phyloP scores from a whole-genome alignment of 2,329 filamentous ascomycete genomes.

The Phaeosphaeria sp. region DNA sequence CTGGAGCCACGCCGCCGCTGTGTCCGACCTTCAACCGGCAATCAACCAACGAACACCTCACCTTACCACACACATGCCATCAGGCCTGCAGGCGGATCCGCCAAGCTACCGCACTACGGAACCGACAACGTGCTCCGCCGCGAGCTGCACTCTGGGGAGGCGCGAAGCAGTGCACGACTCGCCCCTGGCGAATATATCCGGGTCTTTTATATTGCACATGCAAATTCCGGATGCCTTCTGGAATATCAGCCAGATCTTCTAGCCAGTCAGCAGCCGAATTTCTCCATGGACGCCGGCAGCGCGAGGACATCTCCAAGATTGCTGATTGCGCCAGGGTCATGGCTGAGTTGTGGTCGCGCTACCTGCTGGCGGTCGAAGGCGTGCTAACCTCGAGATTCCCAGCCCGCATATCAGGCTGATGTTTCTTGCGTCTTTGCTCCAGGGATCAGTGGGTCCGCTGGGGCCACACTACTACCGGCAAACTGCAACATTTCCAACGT shows the following conservation, averaged over 20 bases:
- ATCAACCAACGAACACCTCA: slow-evolving; percentile 19
- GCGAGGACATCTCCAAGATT: slow-evolving; percentile 19
- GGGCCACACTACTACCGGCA: slow-evolving; percentile 27
- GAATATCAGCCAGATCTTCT: slow-evolving; percentile 23
- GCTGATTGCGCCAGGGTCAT: slow-evolving; percentile 16
- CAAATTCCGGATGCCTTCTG: slow-evolving; percentile 18
- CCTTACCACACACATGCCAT: slow-evolving; percentile 10
- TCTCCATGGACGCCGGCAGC: slow-evolving; percentile 13
- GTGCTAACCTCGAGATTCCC: slow-evolving; percentile 28
- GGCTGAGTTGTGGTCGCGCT: slow-evolving; percentile 20
- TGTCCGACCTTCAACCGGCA: slow-evolving; percentile 23
- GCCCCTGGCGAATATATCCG: slow-evolving; percentile 27
- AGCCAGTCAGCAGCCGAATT: slow-evolving; percentile 25
- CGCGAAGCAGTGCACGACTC: slow-evolving; percentile 17
- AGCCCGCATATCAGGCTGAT: slow-evolving; percentile 45
- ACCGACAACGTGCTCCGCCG: slow-evolving; percentile 33
- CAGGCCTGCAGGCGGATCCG: slow-evolving; percentile 15
- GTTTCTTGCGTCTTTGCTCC: slow-evolving; percentile 26
- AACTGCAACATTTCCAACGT: slow-evolving; percentile 28
- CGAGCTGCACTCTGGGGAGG: slow-evolving; percentile 21
- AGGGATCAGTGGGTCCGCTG: slow-evolving; percentile 33
- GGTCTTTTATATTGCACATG: slow-evolving; percentile 28
- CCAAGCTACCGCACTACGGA: slow-evolving; percentile 31
- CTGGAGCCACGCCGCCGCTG: slow-evolving; percentile 39
- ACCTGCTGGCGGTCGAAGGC: slow-evolving; percentile 20